phyloP scores from a whole-genome alignment of 306 rosid genomes.

The Dryas drummondii region DNA sequence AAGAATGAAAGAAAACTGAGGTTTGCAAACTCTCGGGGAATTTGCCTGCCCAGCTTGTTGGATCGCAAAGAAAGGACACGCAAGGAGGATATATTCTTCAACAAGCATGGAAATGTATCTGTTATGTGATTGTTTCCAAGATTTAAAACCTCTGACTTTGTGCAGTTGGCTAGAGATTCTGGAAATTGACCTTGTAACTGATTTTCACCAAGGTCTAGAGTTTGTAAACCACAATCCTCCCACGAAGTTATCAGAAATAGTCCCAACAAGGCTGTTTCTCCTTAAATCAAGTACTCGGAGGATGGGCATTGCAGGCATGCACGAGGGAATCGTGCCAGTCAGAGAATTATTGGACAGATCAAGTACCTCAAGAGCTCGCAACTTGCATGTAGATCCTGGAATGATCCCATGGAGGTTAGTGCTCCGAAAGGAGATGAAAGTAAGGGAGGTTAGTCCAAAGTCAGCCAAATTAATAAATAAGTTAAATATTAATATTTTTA shows the following conservation, averaged over 20 bases:
- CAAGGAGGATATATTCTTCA: conserved; percentile 25
- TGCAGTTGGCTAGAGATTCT: conserved; percentile 28
- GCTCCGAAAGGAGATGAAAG: conserved; percentile 16
- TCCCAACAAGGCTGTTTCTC: conserved; percentile 20
- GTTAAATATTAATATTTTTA: too few species aligned
- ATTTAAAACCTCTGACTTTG: conserved; percentile 11
- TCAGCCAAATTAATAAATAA: too few species aligned
- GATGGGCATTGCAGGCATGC: background rate
- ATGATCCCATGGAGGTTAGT: background rate
- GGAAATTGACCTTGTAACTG: conserved; percentile 7
- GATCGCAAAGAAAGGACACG: too few species aligned
- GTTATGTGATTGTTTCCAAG: conserved; percentile 25
- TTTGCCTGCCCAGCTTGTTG: background rate
- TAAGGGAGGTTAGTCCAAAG: conserved; percentile 22
- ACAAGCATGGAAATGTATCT: conserved; percentile 15
- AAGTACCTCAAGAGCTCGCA: background rate
- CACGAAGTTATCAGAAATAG: conserved; percentile 21
- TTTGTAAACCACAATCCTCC: background rate
- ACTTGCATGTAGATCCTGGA: conserved; percentile 24
- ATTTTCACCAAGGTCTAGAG: conserved; percentile 20
- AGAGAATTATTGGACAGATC: conserved; percentile 29
- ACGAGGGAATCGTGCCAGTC: conserved; percentile 19
- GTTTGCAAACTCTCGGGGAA: conserved; percentile 6
- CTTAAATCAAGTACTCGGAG: conserved; percentile 22
- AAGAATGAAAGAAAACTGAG: too few species aligned